A percentile compares a stretch with the other conserved stretches of the same genome.
These are phyloP conservation scores for Ceratobasidium sp. DNA, from an alignment of 1,284 basidiomycete genomes.

Conservation along the genomic window DNA sequence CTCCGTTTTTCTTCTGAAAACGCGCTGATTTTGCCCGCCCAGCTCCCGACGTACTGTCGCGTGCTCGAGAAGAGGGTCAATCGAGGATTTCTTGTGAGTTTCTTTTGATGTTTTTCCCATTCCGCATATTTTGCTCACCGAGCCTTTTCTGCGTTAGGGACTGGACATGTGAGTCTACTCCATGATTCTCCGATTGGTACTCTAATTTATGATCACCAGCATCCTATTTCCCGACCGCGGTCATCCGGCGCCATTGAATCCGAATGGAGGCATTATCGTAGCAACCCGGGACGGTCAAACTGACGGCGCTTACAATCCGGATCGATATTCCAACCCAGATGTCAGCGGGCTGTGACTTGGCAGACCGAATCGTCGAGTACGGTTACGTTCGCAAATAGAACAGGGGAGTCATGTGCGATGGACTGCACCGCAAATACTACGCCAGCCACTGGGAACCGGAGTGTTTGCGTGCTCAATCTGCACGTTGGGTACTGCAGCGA, in stretches of 20 bases:
- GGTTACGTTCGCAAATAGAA: slow-evolving; percentile 11
- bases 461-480: slow-evolving; percentile 37
- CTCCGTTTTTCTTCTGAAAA: neutral
- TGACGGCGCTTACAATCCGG: slow-evolving; percentile 36
- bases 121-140: neutral
- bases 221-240: slow-evolving; percentile 34
- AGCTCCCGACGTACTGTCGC: slow-evolving; percentile 38
- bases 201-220: neutral
- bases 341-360: neutral
- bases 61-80: slow-evolving; percentile 35
- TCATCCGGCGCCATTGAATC: slow-evolving; percentile 31
- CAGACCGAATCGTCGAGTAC: neutral
- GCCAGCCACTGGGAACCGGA: slow-evolving; percentile 25
- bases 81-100: slow-evolving; percentile 34
- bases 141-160: slow-evolving; percentile 13
- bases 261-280: slow-evolving; percentile 42
- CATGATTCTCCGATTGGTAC: neutral
- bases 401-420: slow-evolving; percentile 40
- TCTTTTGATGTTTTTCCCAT: neutral
- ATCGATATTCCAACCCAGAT: slow-evolving; percentile 41
- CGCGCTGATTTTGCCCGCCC: neutral
- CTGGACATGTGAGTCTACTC: slow-evolving; percentile 25
- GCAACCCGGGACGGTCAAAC: slow-evolving; percentile 36
- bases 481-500: slow-evolving; percentile 43
- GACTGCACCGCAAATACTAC: slow-evolving; percentile 37